Evolutionary conservation across 1,284 basidiomycete genomes (phyloP), one percentile per base, ranked within the genome.

Genomic region (Lentinula novae-zelandiae): DNA sequence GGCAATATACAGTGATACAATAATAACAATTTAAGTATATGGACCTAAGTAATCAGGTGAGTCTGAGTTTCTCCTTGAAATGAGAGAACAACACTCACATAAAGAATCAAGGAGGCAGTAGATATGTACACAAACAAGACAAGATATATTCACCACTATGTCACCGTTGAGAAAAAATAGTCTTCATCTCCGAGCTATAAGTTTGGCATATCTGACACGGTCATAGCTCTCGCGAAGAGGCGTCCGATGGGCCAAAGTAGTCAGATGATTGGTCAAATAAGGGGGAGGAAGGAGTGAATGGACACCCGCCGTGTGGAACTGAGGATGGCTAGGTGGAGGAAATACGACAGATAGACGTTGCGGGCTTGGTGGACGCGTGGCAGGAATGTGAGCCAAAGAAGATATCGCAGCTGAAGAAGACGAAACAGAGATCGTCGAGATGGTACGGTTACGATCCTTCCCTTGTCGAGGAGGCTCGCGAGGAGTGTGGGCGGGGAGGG

Each of bases 141-240:
- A 13, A 42, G 40, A 42, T 42, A 42, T 39, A 39, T 39, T 42
- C 15, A 36, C 51, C 51, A 38, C 51, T 54, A 54, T 40, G 53
- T 54, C 53, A 54, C 53, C 53, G 20, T 46, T 8, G 20, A 46
- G 17, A 46, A 12, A 12, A 46, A 50, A 34, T 4, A 5, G 20
- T 31, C 9, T n/a, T 58, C 50, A 58, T 51, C 57, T 58, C 15
- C 58, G 13, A 53, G 36, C 51, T 9, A 39, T 53, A 2, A 60
- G 65, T 75, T 83, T 87, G 31, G 85, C 89, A 58, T 77, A 74
- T 64, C 81, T 76, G 42, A 90, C 84, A 57, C 87, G 80, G 61
- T 89, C 87, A 67, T 85, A 86, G 27, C 86, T 83, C 69, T 90
- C 89, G 66, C 81, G 77, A 56, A 91, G 75, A 20, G 89, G 87